Evolutionary conservation across 148 eudicot genomes (phyloP), one percentile per base, ranked within the genome.

Genomic region (Beta vulgaris): DNA sequence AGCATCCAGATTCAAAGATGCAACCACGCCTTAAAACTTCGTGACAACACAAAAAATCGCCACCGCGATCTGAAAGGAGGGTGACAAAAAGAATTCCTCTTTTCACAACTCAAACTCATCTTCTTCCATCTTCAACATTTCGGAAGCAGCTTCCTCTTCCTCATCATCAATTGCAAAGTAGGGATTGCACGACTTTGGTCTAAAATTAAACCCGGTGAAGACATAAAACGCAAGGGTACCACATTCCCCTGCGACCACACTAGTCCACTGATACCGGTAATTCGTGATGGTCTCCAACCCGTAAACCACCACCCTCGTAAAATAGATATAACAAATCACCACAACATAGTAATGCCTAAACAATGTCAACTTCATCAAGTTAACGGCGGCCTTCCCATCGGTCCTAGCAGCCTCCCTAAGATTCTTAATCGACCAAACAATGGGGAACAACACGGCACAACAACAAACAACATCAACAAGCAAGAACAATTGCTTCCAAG

Each of bases 301-400:
- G 67, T 81, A 88, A 11, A 91, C 88, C 76, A 91, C 81, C 69
- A 91, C 88, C 78, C 96, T 76, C 0, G 96, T 91, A 32, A 91
- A 91, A 76, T 91, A 91, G 16, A 91, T 83, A 73, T 88, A 91
- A 49, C 92, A 81, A 4, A 91, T 88, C 0, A 91, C 89, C 62
- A 88, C 89, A 42, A 91, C 77, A 23, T 91, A 91, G 73, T 84
- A 91, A 74, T 91, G 91, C 69, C 88, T 84, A 74, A 91, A 91
- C 75, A 91, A 37, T 5, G 87, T 88, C 84, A 91, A 74, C 75
- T 91, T 91, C 82, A 83, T 80, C 88, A 91, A 75, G 59, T 88
- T 91, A 70, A 84, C 88, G 9, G 87, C 90, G 7, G 92, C 96
- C 78, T 91, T 91, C 55, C 96, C 96, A 76, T 88, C 92, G 0